phyloP scores from a whole-genome alignment of 2,329 filamentous ascomycete species.

The Cryphonectria nitschkei region DNA sequence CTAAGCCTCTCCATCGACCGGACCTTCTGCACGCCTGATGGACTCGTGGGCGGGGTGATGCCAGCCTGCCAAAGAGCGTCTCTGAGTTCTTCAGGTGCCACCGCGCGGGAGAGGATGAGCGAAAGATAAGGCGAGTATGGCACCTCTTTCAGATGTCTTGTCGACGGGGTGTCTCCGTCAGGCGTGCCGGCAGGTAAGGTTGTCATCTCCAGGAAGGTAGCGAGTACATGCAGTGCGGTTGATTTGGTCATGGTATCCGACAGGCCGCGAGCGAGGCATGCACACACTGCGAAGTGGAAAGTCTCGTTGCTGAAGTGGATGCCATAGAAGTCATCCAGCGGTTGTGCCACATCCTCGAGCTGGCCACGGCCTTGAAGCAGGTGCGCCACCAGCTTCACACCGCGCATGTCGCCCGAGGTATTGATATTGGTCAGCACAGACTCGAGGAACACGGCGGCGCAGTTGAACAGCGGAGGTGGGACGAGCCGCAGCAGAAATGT shows the following conservation, averaged over 20 bases:
- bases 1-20: conserved; percentile 49
- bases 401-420: conserved; percentile 61
- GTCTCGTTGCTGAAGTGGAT: conserved; percentile 66
- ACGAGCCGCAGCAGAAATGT: conserved; percentile 68
- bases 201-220: conserved; percentile 62
- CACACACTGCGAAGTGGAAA: conserved; percentile 70
- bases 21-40: conserved; percentile 43
- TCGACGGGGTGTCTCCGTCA: conserved; percentile 32
- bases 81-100: conserved; percentile 61
- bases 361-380: conserved; percentile 64
- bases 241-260: conserved; percentile 64
- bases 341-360: conserved; percentile 64
- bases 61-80: conserved; percentile 66
- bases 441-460: conserved; percentile 66
- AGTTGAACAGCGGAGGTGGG: conserved; percentile 66
- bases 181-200: conserved; percentile 41
- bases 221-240: conserved; percentile 62
- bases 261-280: conserved; percentile 65
- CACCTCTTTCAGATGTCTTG: conserved; percentile 37
- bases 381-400: conserved; percentile 61
- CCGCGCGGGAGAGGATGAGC: conserved; percentile 61
- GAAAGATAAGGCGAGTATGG: conserved; percentile 61
- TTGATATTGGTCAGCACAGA: conserved; percentile 67
- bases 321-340: conserved; percentile 67
- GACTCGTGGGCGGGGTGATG: conserved; percentile 49